phyloP scores from a whole-genome alignment of 768 basidiomycete species.

The Leccinum pellstonianum region DNA sequence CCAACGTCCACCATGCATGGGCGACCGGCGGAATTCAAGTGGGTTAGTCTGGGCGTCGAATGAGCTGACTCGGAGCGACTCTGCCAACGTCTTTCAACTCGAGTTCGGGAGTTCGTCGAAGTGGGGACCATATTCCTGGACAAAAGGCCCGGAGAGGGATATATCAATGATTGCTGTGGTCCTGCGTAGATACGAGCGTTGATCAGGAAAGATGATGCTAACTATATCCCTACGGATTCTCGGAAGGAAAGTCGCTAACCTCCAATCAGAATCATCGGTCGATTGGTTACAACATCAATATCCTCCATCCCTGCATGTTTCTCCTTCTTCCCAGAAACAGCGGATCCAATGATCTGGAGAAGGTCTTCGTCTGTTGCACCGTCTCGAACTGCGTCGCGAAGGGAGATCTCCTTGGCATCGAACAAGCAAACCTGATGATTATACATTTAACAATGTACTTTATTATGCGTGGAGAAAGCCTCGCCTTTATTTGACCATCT shows the following conservation, averaged over 20 bases:
- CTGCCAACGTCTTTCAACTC: slow-evolving; percentile 25
- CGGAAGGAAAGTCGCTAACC: slow-evolving; percentile 63
- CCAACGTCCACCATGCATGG: slow-evolving; percentile 85
- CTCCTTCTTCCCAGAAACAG: slow-evolving; percentile 69
- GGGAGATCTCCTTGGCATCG: slow-evolving; percentile 78
- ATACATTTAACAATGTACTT: not conserved
- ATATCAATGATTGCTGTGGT: slow-evolving; percentile 2
- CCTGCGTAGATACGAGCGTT: slow-evolving; percentile 25
- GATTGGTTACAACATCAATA: slow-evolving; percentile 72
- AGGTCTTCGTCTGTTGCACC: slow-evolving; percentile 66
- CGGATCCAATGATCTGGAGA: slow-evolving; percentile 56
- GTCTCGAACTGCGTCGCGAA: slow-evolving; percentile 69
- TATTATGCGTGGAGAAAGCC: slow-evolving; percentile 1
- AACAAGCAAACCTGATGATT: slow-evolving; percentile 75
- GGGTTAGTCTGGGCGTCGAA: slow-evolving; percentile 47
- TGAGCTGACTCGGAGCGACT: slow-evolving; percentile 11
- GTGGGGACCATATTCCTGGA: not conserved
- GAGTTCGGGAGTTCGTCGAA: not conserved
- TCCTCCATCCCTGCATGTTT: slow-evolving; percentile 85
- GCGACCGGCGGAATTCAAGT: slow-evolving; percentile 68
- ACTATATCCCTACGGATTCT: slow-evolving; percentile 16
- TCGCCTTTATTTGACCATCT: slow-evolving; percentile 85
- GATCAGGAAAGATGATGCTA: slow-evolving; percentile 25
- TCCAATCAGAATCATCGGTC: slow-evolving; percentile 92
- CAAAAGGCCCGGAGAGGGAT: not conserved